These are phyloP conservation scores for Phytopythium montanum DNA, from an alignment of 352 stramenopile genomes.

Conservation along the genomic window DNA sequence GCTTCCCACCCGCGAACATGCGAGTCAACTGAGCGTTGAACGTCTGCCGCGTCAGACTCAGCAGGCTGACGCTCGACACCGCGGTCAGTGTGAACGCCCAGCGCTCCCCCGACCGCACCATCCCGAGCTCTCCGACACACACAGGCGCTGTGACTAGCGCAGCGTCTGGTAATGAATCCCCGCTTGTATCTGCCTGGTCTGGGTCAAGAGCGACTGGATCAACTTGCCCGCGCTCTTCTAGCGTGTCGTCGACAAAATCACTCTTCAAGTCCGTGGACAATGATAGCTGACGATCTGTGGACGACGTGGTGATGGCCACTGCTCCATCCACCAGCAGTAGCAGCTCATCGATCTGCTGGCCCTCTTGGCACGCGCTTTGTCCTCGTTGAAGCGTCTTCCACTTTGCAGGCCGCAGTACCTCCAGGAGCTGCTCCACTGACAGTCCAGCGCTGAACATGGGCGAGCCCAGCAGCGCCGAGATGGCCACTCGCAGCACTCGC, in stretches of 20 bases:
- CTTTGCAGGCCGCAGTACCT: slow-evolving; percentile 32
- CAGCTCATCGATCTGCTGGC: slow-evolving; percentile 30
- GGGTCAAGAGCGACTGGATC: background rate
- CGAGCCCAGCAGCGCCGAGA: slow-evolving; percentile 26
- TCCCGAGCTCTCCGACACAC: slow-evolving; percentile 43
- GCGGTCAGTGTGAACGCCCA: slow-evolving; percentile 34
- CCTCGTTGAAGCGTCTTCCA: slow-evolving; percentile 28
- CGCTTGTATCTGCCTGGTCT: background rate
- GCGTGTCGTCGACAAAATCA: too few relatives aligned
- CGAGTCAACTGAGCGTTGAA: slow-evolving; percentile 40
- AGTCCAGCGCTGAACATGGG: slow-evolving; percentile 26
- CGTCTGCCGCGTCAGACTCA: slow-evolving; percentile 23
- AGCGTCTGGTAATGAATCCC: background rate
- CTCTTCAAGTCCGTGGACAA: background rate
- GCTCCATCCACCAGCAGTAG: slow-evolving; percentile 45
- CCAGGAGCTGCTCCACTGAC: slow-evolving; percentile 50
- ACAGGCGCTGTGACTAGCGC: background rate
- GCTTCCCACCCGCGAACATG: slow-evolving; percentile 36
- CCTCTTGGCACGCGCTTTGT: slow-evolving; percentile 18
- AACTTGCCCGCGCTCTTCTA: background rate
- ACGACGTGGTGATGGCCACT: background rate
- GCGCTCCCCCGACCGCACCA: slow-evolving; percentile 36
- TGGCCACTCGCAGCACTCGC: slow-evolving; percentile 28
- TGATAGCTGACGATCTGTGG: background rate
- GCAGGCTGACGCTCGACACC: slow-evolving; percentile 16